Evolutionary conservation across 1,139 yeast genomes (phyloP).

Genomic region (Hemisphaericaspora xylanilytica): DNA sequence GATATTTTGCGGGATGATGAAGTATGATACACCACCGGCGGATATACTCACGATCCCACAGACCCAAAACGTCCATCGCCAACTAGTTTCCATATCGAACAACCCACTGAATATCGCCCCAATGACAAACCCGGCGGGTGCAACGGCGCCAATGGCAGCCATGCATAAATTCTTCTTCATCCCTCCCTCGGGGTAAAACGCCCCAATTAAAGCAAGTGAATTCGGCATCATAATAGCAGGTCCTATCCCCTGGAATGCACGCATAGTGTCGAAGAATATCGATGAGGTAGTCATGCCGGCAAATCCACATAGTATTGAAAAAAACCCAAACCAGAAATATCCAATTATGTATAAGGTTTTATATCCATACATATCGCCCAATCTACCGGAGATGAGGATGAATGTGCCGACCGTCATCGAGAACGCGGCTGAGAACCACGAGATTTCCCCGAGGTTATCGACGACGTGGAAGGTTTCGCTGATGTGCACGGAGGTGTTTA

Average conservation of each 20-base stretch:
- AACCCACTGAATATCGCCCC: slow-evolving; percentile 50
- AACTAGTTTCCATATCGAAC: slow-evolving; percentile 41
- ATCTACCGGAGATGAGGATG: slow-evolving; percentile 56
- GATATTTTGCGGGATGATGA: slow-evolving; percentile 43
- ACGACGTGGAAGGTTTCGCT: too few relatives aligned
- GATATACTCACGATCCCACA: slow-evolving; percentile 36
- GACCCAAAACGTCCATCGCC: slow-evolving; percentile 61
- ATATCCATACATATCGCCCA: slow-evolving; percentile 66
- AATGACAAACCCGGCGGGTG: slow-evolving; percentile 55
- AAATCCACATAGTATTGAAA: slow-evolving; percentile 53
- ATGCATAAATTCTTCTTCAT: slow-evolving; percentile 39
- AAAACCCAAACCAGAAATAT: slow-evolving; percentile 44
- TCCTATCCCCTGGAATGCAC: slow-evolving; percentile 63
- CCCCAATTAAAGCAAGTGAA: slow-evolving; percentile 54
- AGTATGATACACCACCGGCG: slow-evolving; percentile 29
- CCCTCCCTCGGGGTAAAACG: slow-evolving; percentile 45
- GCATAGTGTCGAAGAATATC: slow-evolving; percentile 47
- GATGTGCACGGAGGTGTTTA: too few relatives aligned
- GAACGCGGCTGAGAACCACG: slow-evolving; percentile 62
- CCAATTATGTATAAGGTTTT: slow-evolving; percentile 49
- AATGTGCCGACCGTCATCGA: slow-evolving; percentile 63
- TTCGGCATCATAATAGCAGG: slow-evolving; percentile 58
- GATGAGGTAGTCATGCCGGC: slow-evolving; percentile 39
- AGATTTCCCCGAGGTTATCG: too few relatives aligned
- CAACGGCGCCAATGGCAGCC: slow-evolving; percentile 55